Percentiles rank a stretch among this genome's conserved stretches.
Conservation (phyloP, 331 rosid species). For the Cydonia oblonga region DNA sequence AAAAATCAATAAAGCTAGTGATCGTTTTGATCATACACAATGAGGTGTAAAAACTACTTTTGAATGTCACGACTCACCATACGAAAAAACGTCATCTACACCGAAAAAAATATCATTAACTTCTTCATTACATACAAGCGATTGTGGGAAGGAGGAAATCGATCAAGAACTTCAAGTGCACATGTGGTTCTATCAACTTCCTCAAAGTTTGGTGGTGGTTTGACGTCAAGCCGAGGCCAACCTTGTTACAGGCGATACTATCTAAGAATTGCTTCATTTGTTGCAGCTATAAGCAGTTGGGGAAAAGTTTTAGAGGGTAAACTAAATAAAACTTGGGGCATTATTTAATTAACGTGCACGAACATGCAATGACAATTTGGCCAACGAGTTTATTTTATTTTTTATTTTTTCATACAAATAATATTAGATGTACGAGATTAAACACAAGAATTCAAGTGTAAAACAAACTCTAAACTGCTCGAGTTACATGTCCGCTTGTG, state of each 20-base stretch:
- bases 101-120: too few relatives aligned
- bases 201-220: neutral
- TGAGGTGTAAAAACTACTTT: too few relatives aligned
- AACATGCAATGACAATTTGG: neutral
- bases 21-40: too few relatives aligned
- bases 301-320: neutral
- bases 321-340: neutral
- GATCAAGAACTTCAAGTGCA: too few relatives aligned
- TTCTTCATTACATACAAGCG: too few relatives aligned
- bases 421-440: too few relatives aligned
- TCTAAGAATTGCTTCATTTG: neutral
- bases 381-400: neutral
- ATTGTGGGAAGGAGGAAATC: neutral
- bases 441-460: rapidly evolving
- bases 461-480: rapidly evolving
- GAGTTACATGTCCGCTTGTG: neutral
- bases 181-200: too few relatives aligned
- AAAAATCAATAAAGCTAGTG: too few relatives aligned
- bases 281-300: neutral
- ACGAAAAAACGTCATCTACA: too few relatives aligned
- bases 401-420: neutral
- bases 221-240: neutral
- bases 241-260: neutral
- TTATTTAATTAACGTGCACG: neutral
- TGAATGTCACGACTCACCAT: too few relatives aligned